Percentiles rank a stretch among this genome's conserved stretches.
These are phyloP conservation scores for Hymenoscyphus albidus DNA, from an alignment of 2,329 filamentous ascomycete species.

Conservation along the genomic window DNA sequence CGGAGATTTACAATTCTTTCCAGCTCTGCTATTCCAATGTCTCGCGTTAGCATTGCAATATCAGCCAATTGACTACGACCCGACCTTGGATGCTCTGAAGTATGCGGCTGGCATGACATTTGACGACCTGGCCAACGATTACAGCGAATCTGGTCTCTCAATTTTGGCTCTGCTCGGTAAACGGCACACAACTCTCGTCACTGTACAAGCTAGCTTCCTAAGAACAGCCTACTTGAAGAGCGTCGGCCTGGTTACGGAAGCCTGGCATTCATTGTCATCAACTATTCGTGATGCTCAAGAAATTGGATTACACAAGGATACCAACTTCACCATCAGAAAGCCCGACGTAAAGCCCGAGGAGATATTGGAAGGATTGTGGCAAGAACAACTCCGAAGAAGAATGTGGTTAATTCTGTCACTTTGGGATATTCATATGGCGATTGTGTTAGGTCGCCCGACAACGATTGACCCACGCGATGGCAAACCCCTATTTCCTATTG, in stretches of 20 bases:
- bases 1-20: conserved; percentile 52
- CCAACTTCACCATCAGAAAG: conserved; percentile 45
- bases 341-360: conserved; percentile 43
- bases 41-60: conserved; percentile 52
- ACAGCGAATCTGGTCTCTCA: conserved; percentile 54
- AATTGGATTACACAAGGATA: conserved; percentile 54
- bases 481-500: conserved; percentile 49
- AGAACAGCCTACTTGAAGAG: conserved; percentile 56
- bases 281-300: conserved; percentile 61
- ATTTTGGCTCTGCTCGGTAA: conserved; percentile 55
- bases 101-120: conserved; percentile 57
- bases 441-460: conserved; percentile 38
- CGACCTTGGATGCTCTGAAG: conserved; percentile 53
- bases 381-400: conserved; percentile 51
- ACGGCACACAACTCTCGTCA: conserved; percentile 51
- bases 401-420: conserved; percentile 53
- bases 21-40: conserved; percentile 57
- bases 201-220: conserved; percentile 55
- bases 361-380: conserved; percentile 54
- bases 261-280: conserved; percentile 44
- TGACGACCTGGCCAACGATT: conserved; percentile 57
- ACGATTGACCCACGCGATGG: conserved; percentile 49
- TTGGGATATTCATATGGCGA: conserved; percentile 40
- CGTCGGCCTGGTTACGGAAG: conserved; percentile 54
- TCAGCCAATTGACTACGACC: conserved; percentile 45